Base-by-base conservation (phyloP, 2,329 filamentous ascomycete genomes). In the Venturia effusa region DNA sequence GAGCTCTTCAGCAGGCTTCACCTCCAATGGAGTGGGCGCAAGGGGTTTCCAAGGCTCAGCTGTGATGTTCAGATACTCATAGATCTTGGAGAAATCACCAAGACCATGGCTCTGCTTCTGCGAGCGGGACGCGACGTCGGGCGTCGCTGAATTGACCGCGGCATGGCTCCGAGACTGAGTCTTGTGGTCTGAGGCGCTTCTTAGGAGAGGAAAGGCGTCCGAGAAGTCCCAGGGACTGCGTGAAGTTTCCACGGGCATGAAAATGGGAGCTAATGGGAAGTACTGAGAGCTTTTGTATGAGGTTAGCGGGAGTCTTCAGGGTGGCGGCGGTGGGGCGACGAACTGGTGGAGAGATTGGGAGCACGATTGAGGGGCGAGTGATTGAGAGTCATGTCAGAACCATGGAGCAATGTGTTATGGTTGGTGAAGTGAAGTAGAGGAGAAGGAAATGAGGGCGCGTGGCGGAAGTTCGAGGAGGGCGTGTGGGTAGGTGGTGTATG, bases 1-100 rank as follows among this genome's bases (percentile, higher is more conserved):
- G 32, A 59, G 30, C 55, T 59, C 19, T 37, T n/a, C n/a, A 27
- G 59, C n/a, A 6, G 37, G 34, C 17, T 22, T 40, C 10, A 11
- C 34, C n/a, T 51, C 67, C 69, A 10, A 63, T 64, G 37, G 59
- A n/a, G 27, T 57, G 51, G 27, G 27, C 10, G 27, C 27, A n/a
- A 55, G 27, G n/a, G 51, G 51, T 34, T 61, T 32, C 3, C 27
- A 17, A n/a, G 51, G 27, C 27, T 68, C 68, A 24, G 54, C 37
- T 13, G 73, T 67, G 10, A 75, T 71, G 39, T 77, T 78, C 24
- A 81, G 68, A 43, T 73, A 74, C 62, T 77, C 71, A 69, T 76
- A 81, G n/a, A 81, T 68, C 68, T 76, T 78, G 55, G 68, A 69
- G 67, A 81, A 80, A 66, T 78, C 75, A n/a, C 79, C 79, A 22